Evolutionary conservation across 495 filamentous ascomycete genomes (phyloP), one percentile per base, ranked within the genome.

Genomic region (Xylaria longipes): DNA sequence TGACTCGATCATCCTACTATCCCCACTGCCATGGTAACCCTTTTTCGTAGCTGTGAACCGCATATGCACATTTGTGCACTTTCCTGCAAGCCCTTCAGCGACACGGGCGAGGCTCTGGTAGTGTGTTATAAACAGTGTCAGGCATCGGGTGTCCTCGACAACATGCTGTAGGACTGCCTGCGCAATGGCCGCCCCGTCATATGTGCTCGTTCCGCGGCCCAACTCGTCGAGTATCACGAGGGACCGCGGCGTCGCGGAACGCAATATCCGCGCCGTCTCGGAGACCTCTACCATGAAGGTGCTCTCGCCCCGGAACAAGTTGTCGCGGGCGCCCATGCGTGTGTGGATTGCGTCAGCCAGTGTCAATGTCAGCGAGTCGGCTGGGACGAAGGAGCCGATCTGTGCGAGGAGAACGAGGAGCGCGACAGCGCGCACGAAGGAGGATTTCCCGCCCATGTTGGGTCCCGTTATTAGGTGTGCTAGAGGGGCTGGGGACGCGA

Each of bases 281-380:
- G 88, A 92, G 0, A 99, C 89, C 76, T 99, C 96, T 61, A 98
- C 95, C 95, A 97, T 97, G 84, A 99, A 99, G 0, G 96, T 99
- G 27, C 88, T 91, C 79, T 99, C 97, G 70, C 94, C 94, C 0
- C 93, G 92, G 79, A 99, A 91, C 84, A 99, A 93, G 81, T 97
- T 98, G 80, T 99, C 96, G 75, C 92, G 92, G 8, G 97, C 96
- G 54, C 96, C 96, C 95, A 98, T 98, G 64, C 96, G 91, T 0
- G 96, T 98, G 81, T 95, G 94, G 27, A 99, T 94, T 0, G 94
- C 94, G 77, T 98, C 96, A 15, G 95, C 83, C 73, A 97, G 89
- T 31, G 94, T 95, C 0, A 99, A 87, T 5, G 79, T 80, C 11
- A 96, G 90, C 3, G 89, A 88, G 22, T 83, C 80, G 33, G 95